These are phyloP conservation scores for Eucalyptus sideroxylon DNA, from an alignment of 345 rosid genomes.

Conservation along the genomic window DNA sequence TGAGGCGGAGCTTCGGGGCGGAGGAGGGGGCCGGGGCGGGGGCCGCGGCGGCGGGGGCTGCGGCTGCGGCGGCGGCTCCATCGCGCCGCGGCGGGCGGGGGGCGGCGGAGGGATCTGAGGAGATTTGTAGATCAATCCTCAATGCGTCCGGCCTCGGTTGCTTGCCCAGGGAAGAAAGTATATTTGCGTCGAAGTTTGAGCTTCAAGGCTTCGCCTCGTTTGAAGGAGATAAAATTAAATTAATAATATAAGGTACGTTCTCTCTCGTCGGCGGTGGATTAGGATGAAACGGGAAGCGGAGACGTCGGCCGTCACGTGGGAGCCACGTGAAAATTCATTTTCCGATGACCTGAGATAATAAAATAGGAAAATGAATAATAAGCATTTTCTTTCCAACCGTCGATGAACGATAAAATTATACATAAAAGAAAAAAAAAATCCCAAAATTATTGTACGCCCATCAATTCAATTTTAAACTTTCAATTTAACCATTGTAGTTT, in stretches of 20 bases:
- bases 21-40: not conserved
- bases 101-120: not conserved
- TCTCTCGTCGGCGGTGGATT: not conserved
- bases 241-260: not conserved
- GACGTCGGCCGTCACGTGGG: not conserved
- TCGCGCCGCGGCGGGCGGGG: not conserved
- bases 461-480: not conserved
- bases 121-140: not conserved
- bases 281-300: not conserved
- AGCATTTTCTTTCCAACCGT: not conserved
- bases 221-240: not conserved
- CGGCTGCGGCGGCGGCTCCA: not conserved
- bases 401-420: not conserved
- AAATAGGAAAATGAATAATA: not conserved
- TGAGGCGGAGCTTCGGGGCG: slow-evolving; percentile 39
- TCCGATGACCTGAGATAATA: not conserved
- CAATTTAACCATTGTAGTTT: not conserved
- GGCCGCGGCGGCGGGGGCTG: not conserved
- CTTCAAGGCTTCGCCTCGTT: not conserved
- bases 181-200: not conserved
- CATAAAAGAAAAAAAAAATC: accelerated
- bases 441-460: not conserved
- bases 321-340: not conserved
- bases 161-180: not conserved
- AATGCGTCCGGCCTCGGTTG: not conserved